phyloP scores from a whole-genome alignment of 1,284 basidiomycete genomes.

The Polyporus tsugae region DNA sequence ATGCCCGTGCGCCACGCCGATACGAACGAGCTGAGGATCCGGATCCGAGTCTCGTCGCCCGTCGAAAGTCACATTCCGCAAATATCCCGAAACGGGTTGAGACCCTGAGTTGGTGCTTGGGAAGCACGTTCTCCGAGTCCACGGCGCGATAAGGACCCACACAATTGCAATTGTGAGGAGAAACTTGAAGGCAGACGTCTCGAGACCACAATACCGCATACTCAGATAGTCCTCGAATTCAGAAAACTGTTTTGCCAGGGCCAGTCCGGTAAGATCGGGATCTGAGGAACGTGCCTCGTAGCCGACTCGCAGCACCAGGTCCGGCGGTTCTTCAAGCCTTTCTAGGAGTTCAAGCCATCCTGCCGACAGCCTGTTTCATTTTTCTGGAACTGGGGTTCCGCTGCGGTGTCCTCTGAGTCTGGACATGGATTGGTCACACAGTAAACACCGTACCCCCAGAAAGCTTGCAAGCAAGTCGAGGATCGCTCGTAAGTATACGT shows the following conservation, averaged over 20 bases:
- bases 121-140: not conserved
- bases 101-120: not conserved
- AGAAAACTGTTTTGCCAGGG: not conserved
- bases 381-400: not conserved
- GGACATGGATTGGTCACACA: not conserved
- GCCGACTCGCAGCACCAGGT: not conserved
- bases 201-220: not conserved
- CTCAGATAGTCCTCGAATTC: not conserved
- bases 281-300: conserved; percentile 2
- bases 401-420: not conserved
- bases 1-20: not conserved
- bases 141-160: not conserved
- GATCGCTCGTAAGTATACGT: no score
- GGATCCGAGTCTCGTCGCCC: not conserved
- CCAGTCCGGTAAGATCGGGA: conserved; percentile 3
- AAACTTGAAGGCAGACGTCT: not conserved
- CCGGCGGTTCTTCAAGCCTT: not conserved
- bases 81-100: not conserved
- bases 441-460: not conserved
- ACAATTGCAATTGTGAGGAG: not conserved
- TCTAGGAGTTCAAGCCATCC: not conserved
- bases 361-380: not conserved
- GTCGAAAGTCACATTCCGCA: not conserved
- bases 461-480: no score
- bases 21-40: not conserved